Evolutionary conservation across 257 asterid genomes (phyloP).

Genomic region (Anisodus tanguticus): DNA sequence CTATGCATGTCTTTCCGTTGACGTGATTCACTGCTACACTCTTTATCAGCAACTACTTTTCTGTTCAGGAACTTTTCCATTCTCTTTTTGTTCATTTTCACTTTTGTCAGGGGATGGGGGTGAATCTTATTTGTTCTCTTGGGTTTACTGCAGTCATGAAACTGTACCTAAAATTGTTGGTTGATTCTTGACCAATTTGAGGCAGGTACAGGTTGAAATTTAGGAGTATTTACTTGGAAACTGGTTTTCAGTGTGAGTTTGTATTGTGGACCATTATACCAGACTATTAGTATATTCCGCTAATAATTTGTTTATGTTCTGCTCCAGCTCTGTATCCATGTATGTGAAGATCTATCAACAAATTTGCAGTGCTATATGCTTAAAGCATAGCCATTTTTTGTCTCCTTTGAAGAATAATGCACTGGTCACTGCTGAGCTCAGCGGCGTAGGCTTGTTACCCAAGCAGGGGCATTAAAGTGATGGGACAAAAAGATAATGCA

Average conservation of each 20-base stretch:
- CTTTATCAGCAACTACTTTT: conserved; percentile 15
- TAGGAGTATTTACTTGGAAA: conserved; percentile 6
- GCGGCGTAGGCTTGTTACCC: conserved; percentile 14
- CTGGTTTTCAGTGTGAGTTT: conserved; percentile 9
- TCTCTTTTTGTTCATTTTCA: conserved; percentile 16
- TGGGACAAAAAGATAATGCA: not conserved
- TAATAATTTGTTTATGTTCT: conserved; percentile 9
- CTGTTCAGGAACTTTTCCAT: not conserved
- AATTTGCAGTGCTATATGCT: not conserved
- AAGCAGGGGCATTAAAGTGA: not conserved
- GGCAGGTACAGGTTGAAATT: not conserved
- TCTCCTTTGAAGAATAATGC: not conserved
- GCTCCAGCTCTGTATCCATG: not conserved
- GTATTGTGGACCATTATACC: not conserved
- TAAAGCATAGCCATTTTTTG: not conserved
- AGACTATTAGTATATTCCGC: not conserved
- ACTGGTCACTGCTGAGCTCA: not conserved
- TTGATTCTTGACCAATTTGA: conserved; percentile 13
- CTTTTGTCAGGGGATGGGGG: not conserved
- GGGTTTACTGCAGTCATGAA: not conserved
- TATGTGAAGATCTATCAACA: not conserved
- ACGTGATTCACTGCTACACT: conserved; percentile 37
- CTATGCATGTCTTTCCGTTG: conserved; percentile 30
- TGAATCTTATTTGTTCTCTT: not conserved
- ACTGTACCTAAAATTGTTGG: conserved; percentile 7